Percentiles rank a stretch among this genome's conserved stretches.
Conservation (phyloP, 495 filamentous ascomycete species). For the Ramalina peruviana region DNA sequence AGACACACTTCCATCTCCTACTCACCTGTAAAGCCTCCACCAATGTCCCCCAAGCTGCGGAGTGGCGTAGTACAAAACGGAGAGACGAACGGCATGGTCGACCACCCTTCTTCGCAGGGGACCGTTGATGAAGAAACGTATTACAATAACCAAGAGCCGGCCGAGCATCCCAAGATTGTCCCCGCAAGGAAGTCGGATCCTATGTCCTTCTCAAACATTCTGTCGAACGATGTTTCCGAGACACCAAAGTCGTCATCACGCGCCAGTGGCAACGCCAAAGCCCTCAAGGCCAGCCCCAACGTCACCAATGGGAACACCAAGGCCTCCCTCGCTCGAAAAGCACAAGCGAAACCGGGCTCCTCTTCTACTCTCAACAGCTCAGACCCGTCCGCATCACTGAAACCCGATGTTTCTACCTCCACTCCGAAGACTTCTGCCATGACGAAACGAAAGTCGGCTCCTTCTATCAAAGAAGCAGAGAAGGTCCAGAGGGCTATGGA, state of each 20-base stretch:
- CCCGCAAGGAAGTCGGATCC: conserved; percentile 58
- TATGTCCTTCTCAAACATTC: conserved; percentile 85
- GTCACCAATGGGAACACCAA: conserved; percentile 13
- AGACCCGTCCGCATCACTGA: conserved; percentile 31
- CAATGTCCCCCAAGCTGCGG: conserved; percentile 29
- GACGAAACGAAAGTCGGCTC: not conserved
- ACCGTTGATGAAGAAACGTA: conserved; percentile 25
- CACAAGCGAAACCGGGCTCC: conserved; percentile 20
- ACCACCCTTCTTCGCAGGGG: conserved; percentile 10
- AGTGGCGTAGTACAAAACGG: conserved; percentile 3
- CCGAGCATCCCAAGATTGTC: conserved; percentile 28
- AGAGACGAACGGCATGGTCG: conserved; percentile 8
- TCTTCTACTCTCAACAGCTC: conserved; percentile 28
- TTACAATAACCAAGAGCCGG: conserved; percentile 18
- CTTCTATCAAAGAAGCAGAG: conserved; percentile 53
- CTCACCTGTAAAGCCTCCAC: conserved; percentile 27
- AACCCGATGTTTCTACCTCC: conserved; percentile 37
- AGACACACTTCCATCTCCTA: conserved; percentile 31
- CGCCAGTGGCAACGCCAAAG: conserved; percentile 11
- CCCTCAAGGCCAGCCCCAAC: conserved; percentile 3
- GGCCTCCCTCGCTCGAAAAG: conserved; percentile 15
- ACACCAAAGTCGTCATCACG: conserved; percentile 23
- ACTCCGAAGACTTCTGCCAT: conserved; percentile 34
- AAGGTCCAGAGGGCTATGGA: conserved; percentile 48
- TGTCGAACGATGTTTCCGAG: conserved; percentile 55